Evolutionary conservation across 2,329 filamentous ascomycete species (phyloP), one percentile per base, ranked within the genome.

Genomic region (Ophiosphaerella korrae): DNA sequence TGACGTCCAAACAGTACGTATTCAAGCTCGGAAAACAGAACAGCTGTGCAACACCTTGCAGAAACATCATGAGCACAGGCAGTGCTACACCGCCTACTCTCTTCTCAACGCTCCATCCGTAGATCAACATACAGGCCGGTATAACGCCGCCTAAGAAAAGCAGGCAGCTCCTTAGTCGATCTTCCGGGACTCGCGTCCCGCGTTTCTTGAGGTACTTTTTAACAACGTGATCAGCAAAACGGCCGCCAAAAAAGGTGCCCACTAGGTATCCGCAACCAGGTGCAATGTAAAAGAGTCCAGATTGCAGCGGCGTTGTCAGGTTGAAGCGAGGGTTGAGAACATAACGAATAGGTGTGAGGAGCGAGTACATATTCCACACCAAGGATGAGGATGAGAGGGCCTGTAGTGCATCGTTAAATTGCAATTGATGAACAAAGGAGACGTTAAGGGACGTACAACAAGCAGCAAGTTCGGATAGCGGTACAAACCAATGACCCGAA

Each of bases 1-100:
- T 90, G 11, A 93, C 89, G 69, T 94, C 89, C 35, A 94, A 74
- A 68, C 89, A 92, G 73, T 94, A 92, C 0, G 88, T 89, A 69
- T 92, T 92, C 54, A 92, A 70, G 41, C 82, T 84, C 0, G 88
- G 88, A 64, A 91, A 92, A 62, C 87, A 89, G 65, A 90, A 89
- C 5, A 92, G 75, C 70, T 92, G 88, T 0, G 84, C 87, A 0
- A 91, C 80, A 1, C 88, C 89, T 64, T 92, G 88, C 2, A 88
- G 52, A 66, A 92, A 92, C 79, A 92, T 86, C 62, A 84, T 83
- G 7, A 91, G 79, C 2, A 91, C 86, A 0, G 88, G 88, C 4
- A 88, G 66, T 0, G 82, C 75, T 2, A 86, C 75, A 0, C 82
- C 83, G 2, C 83, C 83, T 1, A 80, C 77, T 7, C 71, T 66